Conservation (phyloP, 768 basidiomycete genomes). For the Amanita rimosa region DNA sequence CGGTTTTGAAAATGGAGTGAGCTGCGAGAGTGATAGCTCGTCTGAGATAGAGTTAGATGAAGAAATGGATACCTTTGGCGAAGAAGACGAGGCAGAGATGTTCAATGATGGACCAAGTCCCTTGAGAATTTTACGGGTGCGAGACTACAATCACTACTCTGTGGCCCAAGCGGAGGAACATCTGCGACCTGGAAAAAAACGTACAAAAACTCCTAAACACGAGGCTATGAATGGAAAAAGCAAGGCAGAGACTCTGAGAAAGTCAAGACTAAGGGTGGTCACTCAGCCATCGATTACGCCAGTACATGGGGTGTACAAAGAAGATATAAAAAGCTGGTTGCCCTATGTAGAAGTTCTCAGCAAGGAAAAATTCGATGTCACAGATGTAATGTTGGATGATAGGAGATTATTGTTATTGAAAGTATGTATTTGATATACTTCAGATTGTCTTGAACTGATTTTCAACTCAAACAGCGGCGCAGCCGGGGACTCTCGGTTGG, state of each 20-base stretch:
- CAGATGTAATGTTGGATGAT: slow-evolving; percentile 51
- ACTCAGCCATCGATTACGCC: slow-evolving; percentile 27
- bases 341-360: slow-evolving; percentile 43
- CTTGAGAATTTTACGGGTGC: slow-evolving; percentile 19
- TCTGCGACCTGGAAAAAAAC: neutral
- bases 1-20: slow-evolving; percentile 4
- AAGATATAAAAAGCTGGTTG: slow-evolving; percentile 35
- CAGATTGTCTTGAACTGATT: slow-evolving; percentile 2
- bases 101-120: slow-evolving; percentile 1
- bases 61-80: slow-evolving; percentile 5
- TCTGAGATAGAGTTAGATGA: slow-evolving; percentile 8
- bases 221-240: slow-evolving; percentile 13
- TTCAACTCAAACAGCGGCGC: slow-evolving; percentile 21
- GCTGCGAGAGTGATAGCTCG: slow-evolving; percentile 5
- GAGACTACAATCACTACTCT: slow-evolving; percentile 27
- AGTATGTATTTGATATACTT: slow-evolving; percentile 19
- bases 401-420: slow-evolving; percentile 35
- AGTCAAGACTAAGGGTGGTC: slow-evolving; percentile 23
- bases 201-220: neutral
- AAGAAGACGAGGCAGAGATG: slow-evolving; percentile 1
- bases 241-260: slow-evolving; percentile 12
- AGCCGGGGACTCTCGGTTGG: slow-evolving; percentile 24
- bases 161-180: slow-evolving; percentile 8
- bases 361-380: slow-evolving; percentile 34
- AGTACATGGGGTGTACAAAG: slow-evolving; percentile 32